Evolutionary conservation across 139 green algal genomes (phyloP), one percentile per base, ranked within the genome.

Genomic region (Yamagishiella unicocca): DNA sequence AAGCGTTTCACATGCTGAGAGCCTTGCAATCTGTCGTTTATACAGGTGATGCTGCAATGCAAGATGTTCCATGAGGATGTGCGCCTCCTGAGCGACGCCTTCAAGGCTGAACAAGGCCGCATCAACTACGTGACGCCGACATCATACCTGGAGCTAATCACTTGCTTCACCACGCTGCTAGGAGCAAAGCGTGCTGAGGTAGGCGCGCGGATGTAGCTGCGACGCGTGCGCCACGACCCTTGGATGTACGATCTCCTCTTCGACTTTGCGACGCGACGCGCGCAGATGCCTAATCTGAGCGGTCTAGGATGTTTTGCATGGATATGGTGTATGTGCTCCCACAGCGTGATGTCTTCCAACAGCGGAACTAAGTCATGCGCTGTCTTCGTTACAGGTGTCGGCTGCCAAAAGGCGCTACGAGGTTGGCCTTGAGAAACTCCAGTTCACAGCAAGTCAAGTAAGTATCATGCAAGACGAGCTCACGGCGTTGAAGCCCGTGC

Each of bases 91-190:
- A 91, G 76, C 45, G 80, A 87, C 9, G 73, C 88, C 43, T 93
- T 88, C 87, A 25, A 24, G 29, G 64, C 85, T 27, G 91, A 96
- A 78, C 64, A 94, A n/a, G 91, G 95, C n/a, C 92, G 95, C n/a
- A 80, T 92, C 88, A 96, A 96, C 74, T 97, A 98, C 89, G 95
- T 98, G 8, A 98, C 95, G 8, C 95, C 95, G 31, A 97, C 95
- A 1, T 95, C 89, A 4, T 98, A 97, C 91, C 91, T 98, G 29
- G 92, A 96, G 89, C 93, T 98, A 50, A 94, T 98, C 77, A 92
- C 83, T 22, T 84, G 92, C n/a, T 97, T 96, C 92, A 91, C 93
- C 61, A 87, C 75, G 4, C 71, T 97, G 66, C 87, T 96, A 37
- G 82, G 85, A 14, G 38, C 72, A 35, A 96, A 96, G 84, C 89